Percentiles rank a stretch among this genome's conserved stretches.
Evolutionary conservation across 2,329 filamentous ascomycete species (phyloP).

Genomic region (Botrytis sinoallii): DNA sequence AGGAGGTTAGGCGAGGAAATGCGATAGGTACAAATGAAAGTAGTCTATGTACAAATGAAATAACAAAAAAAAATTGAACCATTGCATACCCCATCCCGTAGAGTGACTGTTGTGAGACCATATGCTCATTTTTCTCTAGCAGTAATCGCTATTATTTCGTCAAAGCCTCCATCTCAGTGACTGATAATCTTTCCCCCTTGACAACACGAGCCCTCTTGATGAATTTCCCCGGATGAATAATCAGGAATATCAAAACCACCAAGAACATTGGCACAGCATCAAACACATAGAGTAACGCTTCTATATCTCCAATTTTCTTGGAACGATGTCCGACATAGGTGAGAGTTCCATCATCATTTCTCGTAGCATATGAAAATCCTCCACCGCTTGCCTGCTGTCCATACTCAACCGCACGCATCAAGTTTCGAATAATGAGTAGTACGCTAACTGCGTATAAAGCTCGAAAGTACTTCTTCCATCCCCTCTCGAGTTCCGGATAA

Average conservation of each 20-base stretch:
- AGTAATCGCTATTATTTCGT: background rate
- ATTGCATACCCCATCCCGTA: background rate
- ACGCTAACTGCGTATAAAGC: background rate
- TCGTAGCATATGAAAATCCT: background rate
- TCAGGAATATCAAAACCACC: background rate
- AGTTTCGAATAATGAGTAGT: background rate
- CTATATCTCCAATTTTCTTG: background rate
- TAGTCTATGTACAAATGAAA: background rate
- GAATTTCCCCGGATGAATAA: conserved; percentile 4
- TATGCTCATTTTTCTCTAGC: background rate
- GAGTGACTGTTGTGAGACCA: background rate
- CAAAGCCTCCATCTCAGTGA: background rate
- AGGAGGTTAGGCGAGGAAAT: background rate
- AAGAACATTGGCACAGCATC: conserved; percentile 4
- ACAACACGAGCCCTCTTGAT: background rate
- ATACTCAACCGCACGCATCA: conserved; percentile 5
- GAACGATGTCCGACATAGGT: background rate
- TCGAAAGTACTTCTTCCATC: conserved; percentile 1
- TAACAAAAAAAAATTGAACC: background rate
- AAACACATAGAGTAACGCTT: background rate
- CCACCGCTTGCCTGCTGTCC: background rate
- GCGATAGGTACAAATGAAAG: background rate
- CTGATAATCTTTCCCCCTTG: background rate
- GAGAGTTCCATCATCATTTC: background rate
- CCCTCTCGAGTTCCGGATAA: too few species aligned